A percentile compares a stretch with the other conserved stretches of the same genome.
These are phyloP conservation scores for Ulmus americana DNA, from an alignment of 331 rosid genomes.

Conservation along the genomic window DNA sequence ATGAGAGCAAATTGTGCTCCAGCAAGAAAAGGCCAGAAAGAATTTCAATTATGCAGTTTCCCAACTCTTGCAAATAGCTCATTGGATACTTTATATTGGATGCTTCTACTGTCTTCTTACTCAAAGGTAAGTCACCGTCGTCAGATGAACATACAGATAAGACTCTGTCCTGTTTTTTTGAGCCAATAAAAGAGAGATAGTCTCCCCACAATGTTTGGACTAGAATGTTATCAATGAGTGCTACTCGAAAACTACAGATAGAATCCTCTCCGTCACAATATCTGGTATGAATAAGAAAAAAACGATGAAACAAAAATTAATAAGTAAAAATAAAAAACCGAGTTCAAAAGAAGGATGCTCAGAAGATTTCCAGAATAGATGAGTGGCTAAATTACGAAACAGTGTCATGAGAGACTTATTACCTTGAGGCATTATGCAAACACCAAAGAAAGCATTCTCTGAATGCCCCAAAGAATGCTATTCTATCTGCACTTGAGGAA, in stretches of 20 bases:
- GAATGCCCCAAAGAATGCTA: constrained; percentile 60
- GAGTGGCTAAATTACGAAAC: constrained; percentile 14
- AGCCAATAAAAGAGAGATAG: constrained; percentile 36
- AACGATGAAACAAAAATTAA: constrained; percentile 1
- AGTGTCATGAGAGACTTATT: constrained; percentile 10
- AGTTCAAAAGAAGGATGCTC: background rate
- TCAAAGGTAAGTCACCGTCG: constrained; percentile 28
- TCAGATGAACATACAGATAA: constrained; percentile 35
- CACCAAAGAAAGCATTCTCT: constrained; percentile 86
- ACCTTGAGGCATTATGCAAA: constrained; percentile 72
- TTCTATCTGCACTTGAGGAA: constrained; percentile 48
- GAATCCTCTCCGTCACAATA: constrained; percentile 51
- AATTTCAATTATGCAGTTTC: constrained; percentile 58
- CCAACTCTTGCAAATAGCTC: constrained; percentile 67
- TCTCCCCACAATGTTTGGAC: constrained; percentile 70
- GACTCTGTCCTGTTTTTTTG: constrained; percentile 38
- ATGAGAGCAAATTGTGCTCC: constrained; percentile 47
- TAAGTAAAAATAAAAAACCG: background rate
- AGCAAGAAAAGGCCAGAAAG: constrained; percentile 50
- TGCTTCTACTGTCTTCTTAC: constrained; percentile 34
- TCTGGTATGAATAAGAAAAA: constrained; percentile 42
- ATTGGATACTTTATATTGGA: constrained; percentile 36
- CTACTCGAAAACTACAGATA: constrained; percentile 40
- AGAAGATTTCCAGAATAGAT: constrained; percentile 1
- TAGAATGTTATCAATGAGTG: constrained; percentile 53